These are phyloP conservation scores for Rubia yunnanensis DNA, from an alignment of 257 asterid species.

Conservation along the genomic window DNA sequence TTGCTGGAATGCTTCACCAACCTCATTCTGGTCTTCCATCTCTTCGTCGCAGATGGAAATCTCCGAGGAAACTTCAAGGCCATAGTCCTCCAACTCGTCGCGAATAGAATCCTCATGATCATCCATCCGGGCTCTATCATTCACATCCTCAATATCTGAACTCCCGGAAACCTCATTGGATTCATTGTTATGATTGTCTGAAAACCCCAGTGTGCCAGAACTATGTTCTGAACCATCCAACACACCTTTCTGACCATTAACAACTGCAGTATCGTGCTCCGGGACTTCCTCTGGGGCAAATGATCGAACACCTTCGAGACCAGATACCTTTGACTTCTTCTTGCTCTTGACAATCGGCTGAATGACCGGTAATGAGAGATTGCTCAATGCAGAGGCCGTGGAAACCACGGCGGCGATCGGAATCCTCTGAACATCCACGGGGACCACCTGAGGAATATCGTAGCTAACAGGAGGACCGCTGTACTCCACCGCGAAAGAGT, in stretches of 20 bases:
- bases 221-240: slow-evolving; percentile 20
- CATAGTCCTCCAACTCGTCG: slow-evolving; percentile 21
- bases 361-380: slow-evolving; percentile 52
- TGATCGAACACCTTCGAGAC: slow-evolving; percentile 10
- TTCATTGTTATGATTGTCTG: slow-evolving; percentile 31
- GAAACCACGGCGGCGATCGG: slow-evolving; percentile 67
- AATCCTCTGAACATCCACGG: slow-evolving; percentile 64
- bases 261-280: neutral
- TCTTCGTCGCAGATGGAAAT: neutral
- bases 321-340: slow-evolving; percentile 17
- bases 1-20: slow-evolving; percentile 24
- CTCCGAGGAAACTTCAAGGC: slow-evolving; percentile 8
- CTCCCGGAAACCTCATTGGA: slow-evolving; percentile 39
- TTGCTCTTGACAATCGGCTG: slow-evolving; percentile 58
- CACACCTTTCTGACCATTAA: slow-evolving; percentile 7
- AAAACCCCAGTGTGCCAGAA: slow-evolving; percentile 56
- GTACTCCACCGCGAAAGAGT: slow-evolving; percentile 81
- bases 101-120: slow-evolving; percentile 10
- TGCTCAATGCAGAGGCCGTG: slow-evolving; percentile 17
- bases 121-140: slow-evolving; percentile 21
- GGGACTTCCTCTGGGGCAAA: slow-evolving; percentile 6
- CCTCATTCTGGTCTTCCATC: slow-evolving; percentile 10
- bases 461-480: slow-evolving; percentile 69
- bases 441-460: slow-evolving; percentile 64
- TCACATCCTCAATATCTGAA: slow-evolving; percentile 52